Evolutionary conservation across 352 stramenopile genomes (phyloP), one percentile per base, ranked within the genome.

Genomic region (Peronosclerospora sorghi): DNA sequence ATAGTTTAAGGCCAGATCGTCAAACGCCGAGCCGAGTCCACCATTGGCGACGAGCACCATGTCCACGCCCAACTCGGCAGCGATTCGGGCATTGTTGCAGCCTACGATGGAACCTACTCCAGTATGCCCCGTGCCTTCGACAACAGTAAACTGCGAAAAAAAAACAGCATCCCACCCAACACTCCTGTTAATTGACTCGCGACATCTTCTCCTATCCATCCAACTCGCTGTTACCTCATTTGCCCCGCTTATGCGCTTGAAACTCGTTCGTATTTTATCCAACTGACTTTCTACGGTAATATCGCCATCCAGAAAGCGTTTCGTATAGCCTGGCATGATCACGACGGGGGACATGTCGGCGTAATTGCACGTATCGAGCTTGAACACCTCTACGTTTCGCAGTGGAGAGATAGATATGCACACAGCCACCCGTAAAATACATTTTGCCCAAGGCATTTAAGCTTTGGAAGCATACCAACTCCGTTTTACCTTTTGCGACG

Each of bases 1-100:
- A 48, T 94, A 83, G 64, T 98, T 98, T 23, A 98, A 70, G 40
- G 89, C 81, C 47, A 97, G 69, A 46, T 96, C 85, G 56, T 97
- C 87, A 56, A 95, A 97, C 2, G 87, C 79, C 27, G 75, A 95
- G 34, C 92, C 93, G 24, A 98, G 71, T 45, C 95, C 95, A 44
- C 95, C 95, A 68, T 98, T 98, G 7, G 87, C 94, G 48, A 98
- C 86, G 12, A 95, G 63, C 20, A 97, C 70, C 82, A 98, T 97
- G 59, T 96, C 83, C 8, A 95, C 84, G 18, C 87, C 89, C 26
- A 97, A 51, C 46, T 96, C 68, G 26, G 68, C 74, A 1, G 92
- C 94, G 17, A 98, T 90, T 43, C 95, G 81, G 41, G 94, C 93
- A 64, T 98, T 98, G 62, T 96, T 97, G 38, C 96, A 79, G 70